Evolutionary conservation across 441 rosid species (phyloP), one percentile per base, ranked within the genome.

Genomic region (Gossypium davidsonii): DNA sequence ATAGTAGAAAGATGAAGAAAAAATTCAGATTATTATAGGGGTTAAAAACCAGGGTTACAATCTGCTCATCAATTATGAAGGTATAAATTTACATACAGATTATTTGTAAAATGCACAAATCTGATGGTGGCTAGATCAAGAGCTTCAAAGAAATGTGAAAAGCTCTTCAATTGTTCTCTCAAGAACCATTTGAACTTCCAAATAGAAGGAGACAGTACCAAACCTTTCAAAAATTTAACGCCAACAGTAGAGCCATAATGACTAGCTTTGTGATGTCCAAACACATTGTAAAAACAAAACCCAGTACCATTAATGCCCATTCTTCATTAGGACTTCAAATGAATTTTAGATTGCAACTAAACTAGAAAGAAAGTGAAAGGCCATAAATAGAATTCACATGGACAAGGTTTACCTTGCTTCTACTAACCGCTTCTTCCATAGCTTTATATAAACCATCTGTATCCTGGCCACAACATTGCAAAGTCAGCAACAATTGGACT

Each of bases 381-480:
- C 52, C 46, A 66, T 56, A 70, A 74, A 44, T 48, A 34, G 39
- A 46, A 66, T 31, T 53, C 58, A 10, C 69, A 46, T 34, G 67
- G 20, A 74, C 8, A 68, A 26, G 72, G 72, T 70, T 79, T 82
- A 89, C 96, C 92, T 91, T 88, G 74, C 86, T 85, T 85, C 86
- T 79, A 62, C 82, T 81, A 72, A 89, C 76, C 49, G 89, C 91
- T 65, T 83, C 82, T 76, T 69, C 85, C 90, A 89, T 81, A 76
- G 92, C 96, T 72, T 85, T 79, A 80, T 78, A 71, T 74, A 91
- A 81, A 80, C 81, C 85, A 75, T 86, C 92, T 79, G 91, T 83
- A 80, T 86, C 96, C 93, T 91, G 93, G 73, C 79, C 92, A 89
- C 80, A 89, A 86, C 87, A 89, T 82, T 85, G 91, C 85, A 91